Percentiles rank a stretch among this genome's conserved stretches.
phyloP scores from a whole-genome alignment of 2,329 filamentous ascomycete species.

The Fusarium tjaetaba region DNA sequence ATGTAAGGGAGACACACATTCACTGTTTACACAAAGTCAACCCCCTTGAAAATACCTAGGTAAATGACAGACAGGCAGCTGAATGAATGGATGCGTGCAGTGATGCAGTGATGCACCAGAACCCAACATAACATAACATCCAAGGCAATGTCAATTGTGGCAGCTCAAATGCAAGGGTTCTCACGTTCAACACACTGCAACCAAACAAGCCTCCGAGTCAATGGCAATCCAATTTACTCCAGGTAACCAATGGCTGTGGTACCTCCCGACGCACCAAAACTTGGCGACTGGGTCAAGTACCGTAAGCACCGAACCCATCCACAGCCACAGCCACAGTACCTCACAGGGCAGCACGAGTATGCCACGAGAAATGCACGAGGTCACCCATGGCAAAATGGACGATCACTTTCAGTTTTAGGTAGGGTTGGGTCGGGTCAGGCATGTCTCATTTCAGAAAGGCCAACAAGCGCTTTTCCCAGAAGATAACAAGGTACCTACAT shows the following conservation, averaged over 20 bases:
- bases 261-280: conserved; percentile 11
- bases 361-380: conserved; percentile 32
- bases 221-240: background rate
- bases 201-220: conserved; percentile 23
- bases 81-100: background rate
- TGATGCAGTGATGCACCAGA: background rate
- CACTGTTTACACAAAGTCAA: conserved; percentile 7
- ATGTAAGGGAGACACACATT: background rate
- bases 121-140: background rate
- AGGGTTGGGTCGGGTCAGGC: background rate
- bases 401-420: conserved; percentile 17
- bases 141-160: conserved; percentile 12
- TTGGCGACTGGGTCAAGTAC: conserved; percentile 17
- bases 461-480: conserved; percentile 20
- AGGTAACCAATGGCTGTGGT: background rate
- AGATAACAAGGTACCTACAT: background rate
- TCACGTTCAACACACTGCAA: background rate
- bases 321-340: background rate
- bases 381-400: conserved; percentile 15
- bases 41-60: background rate
- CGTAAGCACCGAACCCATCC: background rate
- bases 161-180: conserved; percentile 24
- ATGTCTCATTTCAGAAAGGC: conserved; percentile 8
- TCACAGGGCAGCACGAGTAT: conserved; percentile 12
- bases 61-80: background rate